Evolutionary conservation across 495 filamentous ascomycete species (phyloP).

Genomic region (Tuber brumale): DNA sequence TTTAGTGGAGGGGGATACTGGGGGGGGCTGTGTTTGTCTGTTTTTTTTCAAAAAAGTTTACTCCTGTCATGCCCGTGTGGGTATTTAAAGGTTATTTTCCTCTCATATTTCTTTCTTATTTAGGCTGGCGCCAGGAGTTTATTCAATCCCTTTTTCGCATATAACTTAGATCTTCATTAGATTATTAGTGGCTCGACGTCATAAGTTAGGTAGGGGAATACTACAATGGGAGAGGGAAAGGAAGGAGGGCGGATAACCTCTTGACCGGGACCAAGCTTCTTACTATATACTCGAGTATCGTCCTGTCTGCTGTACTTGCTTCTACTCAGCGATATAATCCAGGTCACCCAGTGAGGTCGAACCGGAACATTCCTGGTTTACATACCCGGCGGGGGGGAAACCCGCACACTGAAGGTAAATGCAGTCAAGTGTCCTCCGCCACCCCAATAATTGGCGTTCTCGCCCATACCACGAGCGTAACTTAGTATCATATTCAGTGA

Average conservation of each 20-base stretch:
- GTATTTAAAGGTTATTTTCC: background rate
- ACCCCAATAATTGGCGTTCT: too few relatives aligned
- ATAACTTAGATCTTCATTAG: background rate
- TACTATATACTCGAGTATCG: too few relatives aligned
- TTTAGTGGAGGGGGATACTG: background rate
- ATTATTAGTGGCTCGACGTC: background rate
- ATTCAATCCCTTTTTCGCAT: background rate
- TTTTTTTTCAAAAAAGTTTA: background rate
- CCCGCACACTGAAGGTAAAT: too few relatives aligned
- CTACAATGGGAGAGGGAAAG: background rate
- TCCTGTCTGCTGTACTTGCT: too few relatives aligned
- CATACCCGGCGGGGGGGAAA: too few relatives aligned
- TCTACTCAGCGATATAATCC: too few relatives aligned
- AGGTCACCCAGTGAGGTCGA: too few relatives aligned
- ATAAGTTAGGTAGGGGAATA: background rate
- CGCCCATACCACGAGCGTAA: too few relatives aligned
- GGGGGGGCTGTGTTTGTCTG: background rate
- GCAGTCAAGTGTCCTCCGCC: too few relatives aligned
- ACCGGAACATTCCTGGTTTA: too few relatives aligned
- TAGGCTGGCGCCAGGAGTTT: background rate
- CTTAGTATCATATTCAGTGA: too few relatives aligned
- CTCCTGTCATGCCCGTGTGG: background rate
- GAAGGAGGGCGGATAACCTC: background rate
- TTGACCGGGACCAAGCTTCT: background rate
- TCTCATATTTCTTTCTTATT: background rate